Conservation (phyloP, 495 filamentous ascomycete species). For the Tuber indicum region DNA sequence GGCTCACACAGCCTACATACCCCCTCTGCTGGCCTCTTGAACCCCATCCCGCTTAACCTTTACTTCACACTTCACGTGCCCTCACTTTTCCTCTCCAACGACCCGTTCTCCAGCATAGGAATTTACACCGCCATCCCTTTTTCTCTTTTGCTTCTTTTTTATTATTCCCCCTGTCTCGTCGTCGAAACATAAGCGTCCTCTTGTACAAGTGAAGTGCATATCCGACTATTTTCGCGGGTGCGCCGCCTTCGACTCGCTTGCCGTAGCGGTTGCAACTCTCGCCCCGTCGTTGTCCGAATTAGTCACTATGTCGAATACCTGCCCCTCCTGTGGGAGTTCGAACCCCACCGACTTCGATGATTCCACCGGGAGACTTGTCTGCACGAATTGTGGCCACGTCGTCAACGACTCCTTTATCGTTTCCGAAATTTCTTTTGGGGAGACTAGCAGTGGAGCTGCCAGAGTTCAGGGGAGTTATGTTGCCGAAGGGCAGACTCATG, state of each 20-base stretch:
- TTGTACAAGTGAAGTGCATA: background rate
- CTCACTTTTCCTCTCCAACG: background rate
- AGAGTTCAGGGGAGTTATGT: conserved; percentile 86
- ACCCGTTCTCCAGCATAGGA: background rate
- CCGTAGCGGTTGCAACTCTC: conserved; percentile 2
- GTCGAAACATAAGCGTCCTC: background rate
- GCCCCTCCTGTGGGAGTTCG: conserved; percentile 40
- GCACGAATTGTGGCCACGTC: conserved; percentile 74
- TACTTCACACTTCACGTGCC: background rate
- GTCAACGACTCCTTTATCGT: conserved; percentile 80
- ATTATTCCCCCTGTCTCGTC: background rate
- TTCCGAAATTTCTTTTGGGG: conserved; percentile 81
- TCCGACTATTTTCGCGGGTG: background rate
- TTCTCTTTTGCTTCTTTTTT: background rate
- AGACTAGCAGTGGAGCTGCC: conserved; percentile 72
- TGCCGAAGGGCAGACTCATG: conserved; percentile 68
- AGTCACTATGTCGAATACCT: conserved; percentile 18
- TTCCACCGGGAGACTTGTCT: conserved; percentile 49
- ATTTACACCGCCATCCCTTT: background rate
- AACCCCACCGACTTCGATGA: conserved; percentile 42
- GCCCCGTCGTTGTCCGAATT: background rate
- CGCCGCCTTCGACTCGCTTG: background rate
- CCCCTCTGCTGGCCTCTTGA: background rate
- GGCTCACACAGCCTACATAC: background rate
- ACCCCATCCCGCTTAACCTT: background rate